Percentiles rank a stretch among this genome's conserved stretches.
phyloP scores from a whole-genome alignment of 352 stramenopile species.

The Phytophthora sp. region DNA sequence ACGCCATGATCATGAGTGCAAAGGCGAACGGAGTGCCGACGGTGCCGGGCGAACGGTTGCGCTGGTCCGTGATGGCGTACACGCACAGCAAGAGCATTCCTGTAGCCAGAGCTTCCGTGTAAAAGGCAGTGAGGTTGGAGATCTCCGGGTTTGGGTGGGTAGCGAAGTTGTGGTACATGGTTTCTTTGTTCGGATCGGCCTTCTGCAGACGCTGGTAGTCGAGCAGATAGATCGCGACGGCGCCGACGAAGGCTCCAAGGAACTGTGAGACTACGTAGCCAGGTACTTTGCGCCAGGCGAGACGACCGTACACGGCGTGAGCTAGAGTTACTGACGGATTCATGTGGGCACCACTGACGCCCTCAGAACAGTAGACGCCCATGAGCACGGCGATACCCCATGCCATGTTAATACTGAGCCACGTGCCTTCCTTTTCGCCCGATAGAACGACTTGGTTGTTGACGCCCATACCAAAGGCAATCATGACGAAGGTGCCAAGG shows the following conservation, averaged over 20 bases:
- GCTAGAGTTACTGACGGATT: slow-evolving; percentile 70
- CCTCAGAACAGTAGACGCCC: slow-evolving; percentile 58
- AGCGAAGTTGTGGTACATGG: slow-evolving; percentile 49
- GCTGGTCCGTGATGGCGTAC: slow-evolving; percentile 60
- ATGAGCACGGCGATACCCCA: slow-evolving; percentile 67
- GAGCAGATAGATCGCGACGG: slow-evolving; percentile 48
- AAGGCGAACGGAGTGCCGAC: slow-evolving; percentile 49
- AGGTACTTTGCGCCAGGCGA: slow-evolving; percentile 56
- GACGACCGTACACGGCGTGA: slow-evolving; percentile 46
- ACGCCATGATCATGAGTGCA: slow-evolving; percentile 58
- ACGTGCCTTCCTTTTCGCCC: slow-evolving; percentile 54
- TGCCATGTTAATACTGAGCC: slow-evolving; percentile 61
- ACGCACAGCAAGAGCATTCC: slow-evolving; percentile 59
- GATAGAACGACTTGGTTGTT: slow-evolving; percentile 67
- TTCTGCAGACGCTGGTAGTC: slow-evolving; percentile 55
- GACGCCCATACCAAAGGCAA: slow-evolving; percentile 66
- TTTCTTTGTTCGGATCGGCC: slow-evolving; percentile 52
- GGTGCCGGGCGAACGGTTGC: slow-evolving; percentile 49
- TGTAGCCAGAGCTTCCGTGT: slow-evolving; percentile 61
- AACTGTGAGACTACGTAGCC: slow-evolving; percentile 52
- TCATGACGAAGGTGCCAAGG: slow-evolving; percentile 54
- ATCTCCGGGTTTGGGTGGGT: slow-evolving; percentile 56
- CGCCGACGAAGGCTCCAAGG: slow-evolving; percentile 49
- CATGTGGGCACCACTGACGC: slow-evolving; percentile 61
- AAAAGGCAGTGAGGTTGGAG: slow-evolving; percentile 54